Evolutionary conservation across 2,329 filamentous ascomycete genomes (phyloP).

Genomic region (Rugonectria rugulosa): DNA sequence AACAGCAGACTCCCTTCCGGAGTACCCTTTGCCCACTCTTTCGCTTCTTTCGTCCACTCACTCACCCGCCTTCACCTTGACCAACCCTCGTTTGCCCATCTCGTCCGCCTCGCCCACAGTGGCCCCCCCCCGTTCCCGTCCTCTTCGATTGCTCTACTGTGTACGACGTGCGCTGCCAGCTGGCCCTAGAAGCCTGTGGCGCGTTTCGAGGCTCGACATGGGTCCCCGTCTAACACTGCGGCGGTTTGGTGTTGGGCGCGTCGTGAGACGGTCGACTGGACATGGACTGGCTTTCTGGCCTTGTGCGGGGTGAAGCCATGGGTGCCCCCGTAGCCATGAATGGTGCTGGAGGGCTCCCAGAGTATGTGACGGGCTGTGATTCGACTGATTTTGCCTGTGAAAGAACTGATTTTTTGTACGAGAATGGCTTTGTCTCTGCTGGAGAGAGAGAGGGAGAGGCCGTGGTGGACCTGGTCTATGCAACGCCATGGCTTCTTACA

Average conservation of each 20-base stretch:
- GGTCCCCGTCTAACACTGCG: slow-evolving; percentile 1
- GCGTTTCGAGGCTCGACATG: slow-evolving; percentile 4
- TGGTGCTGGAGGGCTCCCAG: neutral
- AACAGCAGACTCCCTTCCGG: no score
- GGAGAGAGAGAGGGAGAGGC: neutral
- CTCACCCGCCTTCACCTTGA: no score
- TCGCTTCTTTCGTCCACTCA: no score
- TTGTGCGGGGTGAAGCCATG: neutral
- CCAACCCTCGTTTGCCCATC: neutral
- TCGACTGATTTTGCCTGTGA: neutral
- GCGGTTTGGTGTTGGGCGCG: slow-evolving; percentile 33
- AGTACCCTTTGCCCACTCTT: no score
- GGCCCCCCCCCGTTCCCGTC: no score
- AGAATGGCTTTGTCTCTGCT: neutral
- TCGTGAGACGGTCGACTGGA: slow-evolving; percentile 37
- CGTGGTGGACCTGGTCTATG: neutral
- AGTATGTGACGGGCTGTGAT: neutral
- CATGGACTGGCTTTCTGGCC: neutral
- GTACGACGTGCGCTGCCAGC: no score
- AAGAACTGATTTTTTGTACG: no score
- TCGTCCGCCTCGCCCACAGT: no score
- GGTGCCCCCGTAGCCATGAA: neutral
- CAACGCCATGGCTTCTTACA: neutral
- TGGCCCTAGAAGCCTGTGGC: neutral
- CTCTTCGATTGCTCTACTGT: no score